A percentile compares a stretch with the other conserved stretches of the same genome.
phyloP scores from a whole-genome alignment of 805 yeast species.

The Lachancea waltii region DNA sequence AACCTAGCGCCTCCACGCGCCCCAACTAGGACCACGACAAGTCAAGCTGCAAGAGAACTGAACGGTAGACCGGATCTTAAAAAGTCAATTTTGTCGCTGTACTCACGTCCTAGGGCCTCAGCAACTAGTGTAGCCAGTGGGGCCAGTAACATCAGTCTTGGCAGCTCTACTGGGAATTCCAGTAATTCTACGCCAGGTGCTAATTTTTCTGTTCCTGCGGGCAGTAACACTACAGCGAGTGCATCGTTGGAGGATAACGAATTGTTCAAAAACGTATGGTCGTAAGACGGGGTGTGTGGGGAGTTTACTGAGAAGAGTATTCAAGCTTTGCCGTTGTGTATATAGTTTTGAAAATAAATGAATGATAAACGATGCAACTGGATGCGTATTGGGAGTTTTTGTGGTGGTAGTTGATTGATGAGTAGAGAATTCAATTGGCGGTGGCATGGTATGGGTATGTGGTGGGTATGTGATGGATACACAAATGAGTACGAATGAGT shows the following conservation, averaged over 20 bases:
- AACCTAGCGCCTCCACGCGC: conserved; percentile 8
- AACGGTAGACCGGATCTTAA: conserved; percentile 71
- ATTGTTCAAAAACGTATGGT: conserved; percentile 65
- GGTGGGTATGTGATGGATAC: no score
- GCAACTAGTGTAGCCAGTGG: conserved; percentile 6
- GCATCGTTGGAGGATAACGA: conserved; percentile 47
- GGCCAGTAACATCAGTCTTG: conserved; percentile 4
- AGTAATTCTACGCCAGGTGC: conserved; percentile 10
- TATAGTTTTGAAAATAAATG: no score
- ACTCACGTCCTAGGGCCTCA: conserved; percentile 47
- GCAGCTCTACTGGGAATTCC: conserved; percentile 8
- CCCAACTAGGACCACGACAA: conserved; percentile 1
- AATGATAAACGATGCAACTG: no score
- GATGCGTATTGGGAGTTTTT: no score
- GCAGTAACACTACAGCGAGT: conserved; percentile 1
- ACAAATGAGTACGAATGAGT: no score
- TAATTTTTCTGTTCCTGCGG: neutral
- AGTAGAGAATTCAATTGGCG: no score
- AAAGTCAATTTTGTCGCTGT: conserved; percentile 83
- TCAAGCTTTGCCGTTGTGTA: no score
- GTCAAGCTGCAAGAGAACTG: conserved; percentile 7
- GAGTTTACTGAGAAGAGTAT: no score
- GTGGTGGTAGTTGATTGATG: no score
- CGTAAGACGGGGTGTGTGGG: conserved; percentile 28
- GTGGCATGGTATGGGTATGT: no score